Base-by-base conservation (phyloP, 148 eudicot genomes). In the Linanthus parryae region DNA sequence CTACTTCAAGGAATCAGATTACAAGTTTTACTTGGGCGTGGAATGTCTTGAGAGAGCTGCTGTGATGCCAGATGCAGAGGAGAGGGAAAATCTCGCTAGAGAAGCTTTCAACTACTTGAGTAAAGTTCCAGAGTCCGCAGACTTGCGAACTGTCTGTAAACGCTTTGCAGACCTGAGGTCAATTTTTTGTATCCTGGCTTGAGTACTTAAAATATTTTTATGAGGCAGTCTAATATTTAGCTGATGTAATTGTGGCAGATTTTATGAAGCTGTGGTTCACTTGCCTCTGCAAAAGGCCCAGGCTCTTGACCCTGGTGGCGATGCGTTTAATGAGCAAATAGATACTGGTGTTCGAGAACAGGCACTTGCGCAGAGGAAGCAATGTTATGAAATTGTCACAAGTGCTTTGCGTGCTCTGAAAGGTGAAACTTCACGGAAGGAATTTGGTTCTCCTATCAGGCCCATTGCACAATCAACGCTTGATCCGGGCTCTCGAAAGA, bases 41-140 rank as follows among this genome's bases (percentile, higher is more conserved):
- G 99, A 94, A 74, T 80, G 81, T 73, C 91, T 94, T 54, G 99
- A 94, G 66, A 80, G 85, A 82, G 99, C 99, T 65, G 96, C 91
- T 61, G 66, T 79, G 50, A 73, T 88, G 67, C 63, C 85, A 35
- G 73, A 82, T 76, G 24, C 80, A 38, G 82, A 61, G 39, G 99
- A 88, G 70, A 77, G 82, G 62, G 88, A 80, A 57, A 71, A 54
- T 72, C 88, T 94, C 56, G 99, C 99, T 16, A 70, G 91, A 65
- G 95, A 88, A 58, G 99, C 96, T 57, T 88, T 82, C 46, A 74
- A 78, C 61, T 78, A 77, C 54, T 70, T 94, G 55, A 84, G 85
- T 56, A 73, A 64, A 73, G 83, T 94, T 66, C 96, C 99, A 22
- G 99, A 94, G 67, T 79, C 99, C 39, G 96, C 95, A 55, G 99